Conservation (phyloP, 148 eudicot genomes). For the Amaranthus cruentus region DNA sequence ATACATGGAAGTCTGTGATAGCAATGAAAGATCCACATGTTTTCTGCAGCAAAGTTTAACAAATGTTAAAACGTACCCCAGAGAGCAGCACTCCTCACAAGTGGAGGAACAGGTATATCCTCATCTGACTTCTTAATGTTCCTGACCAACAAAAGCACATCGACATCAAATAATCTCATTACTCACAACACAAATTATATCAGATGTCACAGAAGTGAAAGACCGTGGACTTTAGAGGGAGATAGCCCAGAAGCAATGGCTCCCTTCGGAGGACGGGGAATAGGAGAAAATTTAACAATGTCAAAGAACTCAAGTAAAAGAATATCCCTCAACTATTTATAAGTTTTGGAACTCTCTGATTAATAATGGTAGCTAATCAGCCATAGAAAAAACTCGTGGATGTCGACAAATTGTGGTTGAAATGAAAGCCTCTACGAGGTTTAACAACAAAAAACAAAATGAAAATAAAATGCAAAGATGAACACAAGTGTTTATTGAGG, state of each 20-base stretch:
- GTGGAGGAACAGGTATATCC: conserved; percentile 66
- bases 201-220: not conserved
- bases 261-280: no score
- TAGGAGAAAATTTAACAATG: not conserved
- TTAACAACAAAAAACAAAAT: no score
- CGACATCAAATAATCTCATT: not conserved
- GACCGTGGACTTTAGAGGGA: not conserved
- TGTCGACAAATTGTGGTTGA: no score
- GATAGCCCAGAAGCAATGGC: not conserved
- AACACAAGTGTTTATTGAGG: no score
- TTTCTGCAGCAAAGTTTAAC: not conserved
- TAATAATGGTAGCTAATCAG: no score
- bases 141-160: conserved; percentile 26
- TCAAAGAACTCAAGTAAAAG: not conserved
- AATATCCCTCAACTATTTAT: not conserved
- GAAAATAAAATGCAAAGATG: no score
- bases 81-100: conserved; percentile 64
- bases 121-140: conserved; percentile 63
- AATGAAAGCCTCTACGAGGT: no score
- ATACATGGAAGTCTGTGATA: not conserved
- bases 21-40: not conserved
- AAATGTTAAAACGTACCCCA: conserved; percentile 48
- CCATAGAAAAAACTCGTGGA: no score
- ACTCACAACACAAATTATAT: not conserved
- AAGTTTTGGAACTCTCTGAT: no score